These are phyloP conservation scores for Solanum acaule DNA, from an alignment of 257 asterid species.

Conservation along the genomic window DNA sequence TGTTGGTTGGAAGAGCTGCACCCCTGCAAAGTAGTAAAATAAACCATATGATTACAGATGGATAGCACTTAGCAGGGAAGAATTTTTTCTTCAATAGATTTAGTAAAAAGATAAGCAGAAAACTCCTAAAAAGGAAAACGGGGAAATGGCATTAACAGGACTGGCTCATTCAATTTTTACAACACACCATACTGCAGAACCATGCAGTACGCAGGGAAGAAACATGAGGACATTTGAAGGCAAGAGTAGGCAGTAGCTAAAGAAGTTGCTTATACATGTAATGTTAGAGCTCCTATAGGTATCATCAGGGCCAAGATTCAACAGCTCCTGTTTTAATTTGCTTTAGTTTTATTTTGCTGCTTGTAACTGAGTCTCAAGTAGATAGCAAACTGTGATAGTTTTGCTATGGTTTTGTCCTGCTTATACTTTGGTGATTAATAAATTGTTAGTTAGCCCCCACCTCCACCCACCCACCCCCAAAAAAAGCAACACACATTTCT, in stretches of 20 bases:
- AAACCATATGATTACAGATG: background rate
- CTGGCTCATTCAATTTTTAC: background rate
- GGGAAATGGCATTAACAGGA: background rate
- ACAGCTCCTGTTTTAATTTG: background rate
- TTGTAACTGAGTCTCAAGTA: background rate
- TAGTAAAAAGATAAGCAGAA: background rate
- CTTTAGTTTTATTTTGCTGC: background rate
- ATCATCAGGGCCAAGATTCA: background rate
- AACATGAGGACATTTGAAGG: background rate
- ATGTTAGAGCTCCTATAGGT: background rate
- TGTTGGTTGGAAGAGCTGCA: constrained; percentile 93
- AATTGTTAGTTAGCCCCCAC: background rate
- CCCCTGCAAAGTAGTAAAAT: constrained; percentile 53
- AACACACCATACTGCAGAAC: background rate
- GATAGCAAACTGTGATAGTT: background rate
- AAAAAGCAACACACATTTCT: background rate
- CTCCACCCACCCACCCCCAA: background rate
- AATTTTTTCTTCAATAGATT: background rate
- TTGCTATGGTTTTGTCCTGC: background rate
- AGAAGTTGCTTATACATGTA: background rate
- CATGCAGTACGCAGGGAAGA: background rate
- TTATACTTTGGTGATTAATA: background rate
- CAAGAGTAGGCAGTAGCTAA: background rate
- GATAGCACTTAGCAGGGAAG: background rate
- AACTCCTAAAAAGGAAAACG: background rate